A percentile compares a stretch with the other conserved stretches of the same genome.
Conservation (phyloP, 1,284 basidiomycete species). For the Tetrapyrgos nigripes region DNA sequence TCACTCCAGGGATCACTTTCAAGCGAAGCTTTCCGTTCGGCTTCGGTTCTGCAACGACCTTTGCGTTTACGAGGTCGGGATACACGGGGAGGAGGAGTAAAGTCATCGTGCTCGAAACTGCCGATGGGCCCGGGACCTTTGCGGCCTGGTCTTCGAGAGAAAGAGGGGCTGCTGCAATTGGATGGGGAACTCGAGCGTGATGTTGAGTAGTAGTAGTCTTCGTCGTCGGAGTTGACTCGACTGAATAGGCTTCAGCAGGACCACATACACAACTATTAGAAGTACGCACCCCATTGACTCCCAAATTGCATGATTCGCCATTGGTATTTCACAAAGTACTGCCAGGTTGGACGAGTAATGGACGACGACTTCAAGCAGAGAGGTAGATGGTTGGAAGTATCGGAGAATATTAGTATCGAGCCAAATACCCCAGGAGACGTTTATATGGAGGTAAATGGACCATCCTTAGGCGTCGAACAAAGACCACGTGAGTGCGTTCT, state of each 20-base stretch:
- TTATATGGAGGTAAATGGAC: background rate
- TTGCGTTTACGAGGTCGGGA: background rate
- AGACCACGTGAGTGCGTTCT: background rate
- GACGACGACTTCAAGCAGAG: too few species aligned
- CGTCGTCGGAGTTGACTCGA: background rate
- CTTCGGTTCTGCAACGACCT: background rate
- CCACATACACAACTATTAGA: background rate
- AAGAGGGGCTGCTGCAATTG: background rate
- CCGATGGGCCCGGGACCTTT: background rate
- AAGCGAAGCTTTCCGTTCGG: conserved; percentile 8
- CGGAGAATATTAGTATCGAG: background rate
- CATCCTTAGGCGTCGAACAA: background rate
- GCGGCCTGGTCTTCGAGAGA: background rate
- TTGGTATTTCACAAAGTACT: too few species aligned
- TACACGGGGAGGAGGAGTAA: background rate
- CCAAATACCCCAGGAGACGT: background rate
- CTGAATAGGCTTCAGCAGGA: background rate
- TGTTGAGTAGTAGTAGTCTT: background rate
- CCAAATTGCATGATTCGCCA: background rate
- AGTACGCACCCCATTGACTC: background rate
- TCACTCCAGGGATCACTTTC: conserved; percentile 14
- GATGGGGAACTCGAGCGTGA: background rate
- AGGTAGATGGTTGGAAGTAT: background rate
- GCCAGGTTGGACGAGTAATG: too few species aligned
- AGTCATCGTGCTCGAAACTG: background rate